Base-by-base conservation (phyloP, 1,284 basidiomycete genomes). In the Cryptococcus maquisensis region DNA sequence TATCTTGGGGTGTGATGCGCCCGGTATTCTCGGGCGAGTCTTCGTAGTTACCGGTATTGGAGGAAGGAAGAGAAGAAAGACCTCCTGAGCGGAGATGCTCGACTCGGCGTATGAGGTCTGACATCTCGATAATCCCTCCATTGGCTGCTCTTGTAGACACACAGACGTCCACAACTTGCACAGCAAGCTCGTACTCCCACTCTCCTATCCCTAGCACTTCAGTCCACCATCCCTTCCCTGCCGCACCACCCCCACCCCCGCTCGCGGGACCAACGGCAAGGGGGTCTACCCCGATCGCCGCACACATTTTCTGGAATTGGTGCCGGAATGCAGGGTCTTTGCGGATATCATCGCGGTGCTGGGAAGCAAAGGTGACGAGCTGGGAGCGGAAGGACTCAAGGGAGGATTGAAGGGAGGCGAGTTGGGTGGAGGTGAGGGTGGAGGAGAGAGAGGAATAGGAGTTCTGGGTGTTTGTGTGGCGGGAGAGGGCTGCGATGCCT, bases 101-200 rank as follows among this genome's bases (percentile, higher is more conserved):
- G 41, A 99, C 83, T 48, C 92, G 80, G 32, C 84, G 76, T 18
- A 96, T 80, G 41, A 98, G 79, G 72, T 98, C 93, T 12, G 81
- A 80, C 81, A 98, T 84, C 63, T 88, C 87, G 52, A 98, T 92
- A 50, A 98, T 78, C 0, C 96, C 95, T 0, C 96, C 95, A 63
- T 97, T 97, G 42, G 85, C 78, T 54, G 87, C 85, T 42, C 94
- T 79, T 9, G 90, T 95, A 69, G 84, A 87, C 32, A 98, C 86
- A 67, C 95, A 98, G 16, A 98, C 84, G 71, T 98, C 95, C 47
- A 98, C 92, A 60, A 98, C 88, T 79, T 99, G 95, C 24, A 98
- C 90, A 3, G 91, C 91, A 1, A 98, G 83, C 67, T 96, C 94
- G 72, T 91, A 90, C 67, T 93, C 88, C 90, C 91, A 98, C 72